Evolutionary conservation across 1,284 basidiomycete genomes (phyloP), one percentile per base, ranked within the genome.

Genomic region (Leccinum pallidistipes): DNA sequence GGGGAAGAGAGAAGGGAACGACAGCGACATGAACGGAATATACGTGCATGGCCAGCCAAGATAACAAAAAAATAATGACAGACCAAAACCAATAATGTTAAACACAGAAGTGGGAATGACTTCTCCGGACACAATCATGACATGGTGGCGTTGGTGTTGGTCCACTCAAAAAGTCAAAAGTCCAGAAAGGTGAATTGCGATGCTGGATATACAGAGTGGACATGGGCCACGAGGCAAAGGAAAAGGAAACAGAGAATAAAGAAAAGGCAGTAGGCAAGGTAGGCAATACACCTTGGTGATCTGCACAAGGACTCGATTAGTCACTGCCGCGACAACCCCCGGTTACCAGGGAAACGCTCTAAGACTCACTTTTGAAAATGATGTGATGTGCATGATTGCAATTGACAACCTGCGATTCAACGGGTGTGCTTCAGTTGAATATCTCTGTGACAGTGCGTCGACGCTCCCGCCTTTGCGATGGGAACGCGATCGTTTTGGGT

Each of bases 381-480:
- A 64, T 64, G 64, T 47, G 59, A 62, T 49, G 7, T 43, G 40
- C 40, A 43, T 11, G n/a, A 45, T 58, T 67, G 51, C 29, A 18
- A 52, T 18, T 32, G 16, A 52, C 27, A 27, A 31, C 49, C 21
- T 27, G 24, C 0, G 14, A 24, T 52, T 34, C 34, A 34, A 34
- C 54, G 47, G 56, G 10, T 21, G 27, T 31, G n/a, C 16, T 32
- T 74, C 62, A 74, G 52, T 70, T 58, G 53, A 82, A 83, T 62
- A 83, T 79, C 62, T 83, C 81, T 32, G 81, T 82, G 58, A 83
- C 77, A 43, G 81, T 83, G 38, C 80, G 75, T 57, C 81, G 74
- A 45, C 82, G 77, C 60, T 83, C 81, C 60, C 71, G 77, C 57
- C 77, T 70, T 59, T 74, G 71, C 14, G 75, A 71, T 34, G 76